Evolutionary conservation across 2,329 filamentous ascomycete species (phyloP).

Genomic region (Balansia obtecta): DNA sequence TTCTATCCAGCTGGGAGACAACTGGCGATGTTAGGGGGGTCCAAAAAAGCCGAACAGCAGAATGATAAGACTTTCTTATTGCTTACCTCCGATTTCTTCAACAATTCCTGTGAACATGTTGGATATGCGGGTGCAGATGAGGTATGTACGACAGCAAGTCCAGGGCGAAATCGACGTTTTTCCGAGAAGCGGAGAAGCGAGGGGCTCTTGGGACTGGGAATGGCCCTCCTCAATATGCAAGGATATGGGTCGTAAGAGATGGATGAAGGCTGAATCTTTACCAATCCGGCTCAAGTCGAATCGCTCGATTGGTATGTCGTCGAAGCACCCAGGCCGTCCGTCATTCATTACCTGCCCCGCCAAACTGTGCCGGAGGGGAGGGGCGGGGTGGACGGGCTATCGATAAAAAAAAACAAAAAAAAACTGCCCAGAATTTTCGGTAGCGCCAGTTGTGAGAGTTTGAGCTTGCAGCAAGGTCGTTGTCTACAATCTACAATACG

Average conservation of each 20-base stretch:
- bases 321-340: background rate
- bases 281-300: too few relatives aligned
- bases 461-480: background rate
- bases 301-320: too few relatives aligned
- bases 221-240: background rate
- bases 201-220: background rate
- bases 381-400: background rate
- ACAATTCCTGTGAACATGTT: conserved; percentile 93
- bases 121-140: conserved; percentile 6
- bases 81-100: conserved; percentile 81
- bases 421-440: conserved; percentile 3
- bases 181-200: background rate
- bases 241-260: too few relatives aligned
- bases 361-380: conserved; percentile 1
- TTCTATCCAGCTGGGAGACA: conserved; percentile 66
- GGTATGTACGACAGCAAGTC: background rate
- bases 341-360: background rate
- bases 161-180: background rate
- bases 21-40: conserved; percentile 37
- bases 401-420: conserved; percentile 1
- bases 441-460: background rate
- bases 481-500: background rate
- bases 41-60: background rate
- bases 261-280: too few relatives aligned
- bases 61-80: background rate